Conservation (phyloP, 805 yeast species). For the Schwanniomyces yamadae region DNA sequence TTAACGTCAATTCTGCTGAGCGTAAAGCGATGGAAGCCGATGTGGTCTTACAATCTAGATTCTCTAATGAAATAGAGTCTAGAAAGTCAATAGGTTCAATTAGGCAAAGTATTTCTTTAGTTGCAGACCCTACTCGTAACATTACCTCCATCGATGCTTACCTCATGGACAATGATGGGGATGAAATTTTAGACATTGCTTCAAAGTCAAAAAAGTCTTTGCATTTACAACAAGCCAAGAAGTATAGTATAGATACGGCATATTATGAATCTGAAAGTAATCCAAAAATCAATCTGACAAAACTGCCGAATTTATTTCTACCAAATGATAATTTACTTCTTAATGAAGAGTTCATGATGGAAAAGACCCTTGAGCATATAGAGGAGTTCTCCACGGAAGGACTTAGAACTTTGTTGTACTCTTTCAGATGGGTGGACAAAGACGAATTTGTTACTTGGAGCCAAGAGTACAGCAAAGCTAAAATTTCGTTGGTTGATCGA, state of each 20-base stretch:
- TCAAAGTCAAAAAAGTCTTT: slow-evolving; percentile 55
- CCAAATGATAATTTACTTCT: slow-evolving; percentile 55
- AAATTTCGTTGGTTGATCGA: slow-evolving; percentile 70
- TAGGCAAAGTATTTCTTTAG: slow-evolving; percentile 26
- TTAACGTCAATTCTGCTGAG: slow-evolving; percentile 52
- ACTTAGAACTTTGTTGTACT: slow-evolving; percentile 81
- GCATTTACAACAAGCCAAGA: slow-evolving; percentile 56
- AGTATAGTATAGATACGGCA: slow-evolving; percentile 41
- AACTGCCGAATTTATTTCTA: slow-evolving; percentile 8
- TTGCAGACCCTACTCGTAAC: slow-evolving; percentile 12
- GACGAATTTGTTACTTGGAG: slow-evolving; percentile 68
- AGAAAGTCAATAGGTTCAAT: slow-evolving; percentile 31
- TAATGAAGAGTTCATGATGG: slow-evolving; percentile 76
- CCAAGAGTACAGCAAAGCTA: slow-evolving; percentile 66
- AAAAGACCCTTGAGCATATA: slow-evolving; percentile 82
- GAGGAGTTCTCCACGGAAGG: slow-evolving; percentile 97
- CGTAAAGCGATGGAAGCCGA: slow-evolving; percentile 81
- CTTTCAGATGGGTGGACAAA: slow-evolving; percentile 67
- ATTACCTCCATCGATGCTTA: slow-evolving; percentile 51
- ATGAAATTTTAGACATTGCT: slow-evolving; percentile 55
- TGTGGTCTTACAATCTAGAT: slow-evolving; percentile 56
- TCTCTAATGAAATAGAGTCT: slow-evolving; percentile 34
- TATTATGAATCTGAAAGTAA: slow-evolving; percentile 6
- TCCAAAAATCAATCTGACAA: slow-evolving; percentile 1
- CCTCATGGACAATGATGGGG: slow-evolving; percentile 45